Base-by-base conservation (phyloP, 768 basidiomycete genomes). In the Mycena venus region DNA sequence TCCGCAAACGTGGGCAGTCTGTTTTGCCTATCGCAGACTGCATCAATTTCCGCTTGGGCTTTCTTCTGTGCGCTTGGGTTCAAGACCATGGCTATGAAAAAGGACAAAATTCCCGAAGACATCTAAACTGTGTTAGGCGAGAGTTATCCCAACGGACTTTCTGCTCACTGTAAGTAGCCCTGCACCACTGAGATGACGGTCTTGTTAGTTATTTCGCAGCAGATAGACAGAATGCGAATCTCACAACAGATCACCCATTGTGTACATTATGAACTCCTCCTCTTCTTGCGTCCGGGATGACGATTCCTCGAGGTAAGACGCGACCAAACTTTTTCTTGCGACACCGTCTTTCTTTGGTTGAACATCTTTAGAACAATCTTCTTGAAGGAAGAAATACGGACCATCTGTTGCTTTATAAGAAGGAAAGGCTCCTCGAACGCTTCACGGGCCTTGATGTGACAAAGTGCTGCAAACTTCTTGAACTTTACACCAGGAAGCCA, bases 41-140 rank as follows among this genome's bases (percentile, higher is more conserved):
- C 31, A 73, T 89, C 88, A 15, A 89, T 80, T 53, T 68, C 68
- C 84, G 85, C n/a, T n/a, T n/a, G n/a, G n/a, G n/a, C n/a, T n/a
- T n/a, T n/a, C n/a, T n/a, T n/a, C n/a, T n/a, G n/a, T 15, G 80
- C 75, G 15, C 83, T 80, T 1, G 87, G 87, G 68, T 86, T 75
- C 11, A 82, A 74, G 7, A 84, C 78, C 84, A 89, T 85, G 2
- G 84, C 83, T 17, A 87, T 79, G 55, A 88, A 68, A 73, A 88
- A 86, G 2, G 80, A 73, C 14, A 76, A 72, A 2, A 86, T 58
- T 1, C 82, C 75, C 6, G 82, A 79, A 34, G 78, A 82, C 1
- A 83, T 85, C 85, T 85, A 19, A 40, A 47, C 15, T 5, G 14
- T 49, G 19, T 29, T 38, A 68, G 38, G 55, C 25, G 44, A n/a